These are phyloP conservation scores for Kernera saxatilis DNA, from an alignment of 345 rosid species.

Conservation along the genomic window DNA sequence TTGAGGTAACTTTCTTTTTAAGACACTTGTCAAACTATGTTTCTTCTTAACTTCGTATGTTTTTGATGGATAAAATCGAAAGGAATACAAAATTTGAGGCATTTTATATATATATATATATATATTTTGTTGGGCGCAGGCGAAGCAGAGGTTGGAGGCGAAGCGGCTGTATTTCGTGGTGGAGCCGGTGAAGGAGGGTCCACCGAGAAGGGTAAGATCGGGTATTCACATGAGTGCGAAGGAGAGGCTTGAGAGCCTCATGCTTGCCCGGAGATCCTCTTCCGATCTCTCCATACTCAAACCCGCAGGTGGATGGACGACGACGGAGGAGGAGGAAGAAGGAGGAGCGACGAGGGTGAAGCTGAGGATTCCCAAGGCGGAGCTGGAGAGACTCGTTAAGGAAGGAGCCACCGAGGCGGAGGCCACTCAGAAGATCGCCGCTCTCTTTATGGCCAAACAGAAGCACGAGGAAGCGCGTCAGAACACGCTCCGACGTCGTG, in stretches of 20 bases:
- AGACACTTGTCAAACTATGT: neutral
- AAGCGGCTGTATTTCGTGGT: slow-evolving; percentile 83
- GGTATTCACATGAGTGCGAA: slow-evolving; percentile 74
- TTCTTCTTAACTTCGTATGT: neutral
- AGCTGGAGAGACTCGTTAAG: slow-evolving; percentile 60
- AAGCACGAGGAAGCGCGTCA: neutral
- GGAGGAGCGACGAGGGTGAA: slow-evolving; percentile 46
- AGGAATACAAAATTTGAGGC: neutral
- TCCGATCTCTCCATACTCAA: slow-evolving; percentile 76
- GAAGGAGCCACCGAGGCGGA: slow-evolving; percentile 59
- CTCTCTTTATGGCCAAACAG: slow-evolving; percentile 25
- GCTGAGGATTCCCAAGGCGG: slow-evolving; percentile 60
- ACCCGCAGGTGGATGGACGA: slow-evolving; percentile 10
- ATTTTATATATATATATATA: too few species aligned
- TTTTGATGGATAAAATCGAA: neutral
- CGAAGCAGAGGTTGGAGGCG: slow-evolving; percentile 51
- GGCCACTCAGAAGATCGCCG: slow-evolving; percentile 53
- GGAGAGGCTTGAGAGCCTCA: slow-evolving; percentile 82
- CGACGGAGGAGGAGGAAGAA: neutral
- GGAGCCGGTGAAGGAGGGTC: slow-evolving; percentile 42
- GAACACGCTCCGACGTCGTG: neutral
- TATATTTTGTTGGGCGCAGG: neutral
- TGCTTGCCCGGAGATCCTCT: slow-evolving; percentile 70
- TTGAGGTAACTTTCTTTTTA: slow-evolving; percentile 18
- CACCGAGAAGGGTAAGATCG: slow-evolving; percentile 79